Evolutionary conservation across 805 yeast genomes (phyloP), one percentile per base, ranked within the genome.

Genomic region (Saccharomyces eubayanus): DNA sequence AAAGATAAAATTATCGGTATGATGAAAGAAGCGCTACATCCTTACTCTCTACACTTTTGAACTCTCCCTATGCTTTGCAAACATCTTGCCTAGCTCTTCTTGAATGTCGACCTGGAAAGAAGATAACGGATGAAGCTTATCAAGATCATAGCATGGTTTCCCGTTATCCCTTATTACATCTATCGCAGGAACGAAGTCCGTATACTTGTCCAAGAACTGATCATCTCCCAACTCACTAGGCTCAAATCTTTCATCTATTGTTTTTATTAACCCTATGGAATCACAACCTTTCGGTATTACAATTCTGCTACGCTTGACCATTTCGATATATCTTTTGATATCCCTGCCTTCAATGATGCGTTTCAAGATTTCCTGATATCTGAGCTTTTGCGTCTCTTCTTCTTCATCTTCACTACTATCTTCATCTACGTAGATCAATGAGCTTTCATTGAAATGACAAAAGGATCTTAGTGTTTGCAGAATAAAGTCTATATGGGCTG

Each of bases 211-310:
- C 11, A 36, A n/a, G 40, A 55, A 55, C 3, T 31, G 49, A 2
- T 49, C 48, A 6, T 60, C 36, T 40, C 53, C n/a, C 3, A 51
- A 49, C 29, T 51, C 48, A n/a, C 59, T 61, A 16, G 68, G 65
- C n/a, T 71, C 66, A 20, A 74, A 67, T 0, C 51, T 47, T 4
- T 71, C 77, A 51, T 69, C 64, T 21, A 77, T 50, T 0, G 75
- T 67, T 36, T 68, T 60, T 28, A 84, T 82, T 58, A 81, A 77
- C 21, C 73, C 72, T 73, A 77, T 71, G 3, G 83, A 67, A 57
- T 84, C 89, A 70, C 76, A 71, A 0, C 79, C 82, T 6, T 55
- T 53, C 0, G 85, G 84, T 1, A 83, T 72, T 21, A 66, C 57
- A 30, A 74, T 60, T 29, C 68, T 64, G 5, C 62, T 52, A 9